Evolutionary conservation across 768 basidiomycete species (phyloP).

Genomic region (Trametes gibbosa): DNA sequence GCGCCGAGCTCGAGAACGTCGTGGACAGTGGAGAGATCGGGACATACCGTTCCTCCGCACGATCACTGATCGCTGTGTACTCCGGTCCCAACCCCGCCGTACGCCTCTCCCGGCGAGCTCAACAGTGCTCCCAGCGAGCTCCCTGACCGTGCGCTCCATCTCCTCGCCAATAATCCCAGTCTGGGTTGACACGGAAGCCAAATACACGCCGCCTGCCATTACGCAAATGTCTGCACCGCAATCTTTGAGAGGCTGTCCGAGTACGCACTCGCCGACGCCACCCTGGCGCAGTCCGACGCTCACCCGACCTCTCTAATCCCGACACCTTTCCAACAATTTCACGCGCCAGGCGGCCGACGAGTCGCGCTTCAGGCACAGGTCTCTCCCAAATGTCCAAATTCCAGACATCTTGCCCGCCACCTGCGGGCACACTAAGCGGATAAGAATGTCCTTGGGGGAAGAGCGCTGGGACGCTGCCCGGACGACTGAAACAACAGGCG

Average conservation of each 20-base stretch:
- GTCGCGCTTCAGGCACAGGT: background rate
- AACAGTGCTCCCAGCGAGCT: background rate
- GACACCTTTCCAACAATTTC: background rate
- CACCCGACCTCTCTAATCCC: background rate
- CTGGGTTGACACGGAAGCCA: background rate
- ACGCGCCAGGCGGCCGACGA: background rate
- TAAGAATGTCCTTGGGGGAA: too few relatives aligned
- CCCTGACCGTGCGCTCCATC: too few relatives aligned
- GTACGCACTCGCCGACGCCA: background rate
- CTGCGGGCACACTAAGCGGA: too few relatives aligned
- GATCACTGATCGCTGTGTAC: slow-evolving; percentile 2
- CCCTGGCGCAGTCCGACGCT: background rate
- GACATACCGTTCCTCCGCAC: background rate
- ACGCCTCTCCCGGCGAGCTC: background rate
- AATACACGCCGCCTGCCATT: background rate
- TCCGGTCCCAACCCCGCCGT: slow-evolving; percentile 3
- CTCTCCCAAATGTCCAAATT: background rate
- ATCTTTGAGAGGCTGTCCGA: too few relatives aligned
- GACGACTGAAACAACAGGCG: background rate
- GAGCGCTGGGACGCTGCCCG: background rate
- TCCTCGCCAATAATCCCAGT: too few relatives aligned
- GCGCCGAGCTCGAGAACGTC: slow-evolving; percentile 4
- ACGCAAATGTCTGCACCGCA: background rate
- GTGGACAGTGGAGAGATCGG: background rate
- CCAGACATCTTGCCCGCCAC: too few relatives aligned